Conservation (phyloP, 1,284 basidiomycete species). For the Sporisorium scitamineum region DNA sequence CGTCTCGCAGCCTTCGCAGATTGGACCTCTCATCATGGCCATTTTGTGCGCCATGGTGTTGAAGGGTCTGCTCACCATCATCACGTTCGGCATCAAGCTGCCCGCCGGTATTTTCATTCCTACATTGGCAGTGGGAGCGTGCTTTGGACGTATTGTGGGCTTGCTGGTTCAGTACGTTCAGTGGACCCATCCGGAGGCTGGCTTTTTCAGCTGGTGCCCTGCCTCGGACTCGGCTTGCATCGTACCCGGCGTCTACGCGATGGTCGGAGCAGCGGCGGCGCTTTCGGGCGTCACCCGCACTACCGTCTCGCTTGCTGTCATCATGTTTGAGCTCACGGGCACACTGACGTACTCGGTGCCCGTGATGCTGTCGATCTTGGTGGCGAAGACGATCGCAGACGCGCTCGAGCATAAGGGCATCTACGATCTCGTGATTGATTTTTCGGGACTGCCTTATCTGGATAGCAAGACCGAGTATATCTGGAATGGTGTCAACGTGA, state of each 20-base stretch:
- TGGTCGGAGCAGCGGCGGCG: conserved; percentile 84
- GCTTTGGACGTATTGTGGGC: conserved; percentile 90
- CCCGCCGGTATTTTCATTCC: conserved; percentile 94
- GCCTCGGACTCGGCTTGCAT: conserved; percentile 70
- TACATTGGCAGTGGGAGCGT: conserved; percentile 92
- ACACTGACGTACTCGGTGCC: conserved; percentile 94
- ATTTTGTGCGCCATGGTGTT: conserved; percentile 75
- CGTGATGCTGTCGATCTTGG: conserved; percentile 85
- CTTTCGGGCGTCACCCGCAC: conserved; percentile 80
- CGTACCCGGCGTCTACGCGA: conserved; percentile 83
- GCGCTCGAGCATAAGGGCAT: conserved; percentile 92
- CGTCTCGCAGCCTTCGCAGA: conserved; percentile 77
- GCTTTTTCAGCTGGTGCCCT: conserved; percentile 74
- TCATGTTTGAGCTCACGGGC: conserved; percentile 96
- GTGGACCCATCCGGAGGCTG: conserved; percentile 75
- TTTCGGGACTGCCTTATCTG: conserved; percentile 77
- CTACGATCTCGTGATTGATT: conserved; percentile 94
- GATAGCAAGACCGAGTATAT: conserved; percentile 88
- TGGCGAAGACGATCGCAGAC: conserved; percentile 87
- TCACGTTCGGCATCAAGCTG: conserved; percentile 86
- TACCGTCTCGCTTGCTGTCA: conserved; percentile 92
- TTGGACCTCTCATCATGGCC: conserved; percentile 77
- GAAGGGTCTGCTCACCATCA: conserved; percentile 80
- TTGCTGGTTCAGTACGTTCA: conserved; percentile 84
- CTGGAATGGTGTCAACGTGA: conserved; percentile 73